Conservation (phyloP, 139 green algal genomes). For the Chlorella sp. region DNA sequence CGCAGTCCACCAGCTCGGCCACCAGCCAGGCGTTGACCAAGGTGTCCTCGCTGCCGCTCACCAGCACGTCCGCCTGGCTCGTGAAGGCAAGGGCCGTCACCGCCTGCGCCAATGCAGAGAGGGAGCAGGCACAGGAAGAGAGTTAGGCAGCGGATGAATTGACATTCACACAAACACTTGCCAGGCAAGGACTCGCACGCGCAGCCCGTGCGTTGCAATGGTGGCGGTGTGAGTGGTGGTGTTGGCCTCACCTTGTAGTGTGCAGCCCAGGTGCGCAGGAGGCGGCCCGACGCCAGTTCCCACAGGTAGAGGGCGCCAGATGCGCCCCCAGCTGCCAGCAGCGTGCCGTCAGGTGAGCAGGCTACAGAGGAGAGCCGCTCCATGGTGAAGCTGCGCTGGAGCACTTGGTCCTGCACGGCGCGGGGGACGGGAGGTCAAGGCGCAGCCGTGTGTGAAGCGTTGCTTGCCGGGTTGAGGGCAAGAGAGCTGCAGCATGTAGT, state of each 20-base stretch:
- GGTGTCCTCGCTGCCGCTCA: slow-evolving; percentile 77
- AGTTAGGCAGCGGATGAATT: no score
- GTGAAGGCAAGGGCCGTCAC: slow-evolving; percentile 64
- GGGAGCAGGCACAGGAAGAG: not conserved
- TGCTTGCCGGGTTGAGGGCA: not conserved
- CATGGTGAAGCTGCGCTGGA: slow-evolving; percentile 59
- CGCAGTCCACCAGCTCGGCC: slow-evolving; percentile 58
- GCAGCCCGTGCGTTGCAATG: no score
- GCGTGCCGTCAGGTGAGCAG: slow-evolving; percentile 43
- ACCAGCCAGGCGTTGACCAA: slow-evolving; percentile 74
- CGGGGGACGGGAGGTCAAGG: not conserved
- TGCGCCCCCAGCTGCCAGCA: slow-evolving; percentile 50
- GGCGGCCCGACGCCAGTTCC: slow-evolving; percentile 60
- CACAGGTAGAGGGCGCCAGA: slow-evolving; percentile 72
- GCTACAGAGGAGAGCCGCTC: slow-evolving; percentile 56
- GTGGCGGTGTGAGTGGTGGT: no score
- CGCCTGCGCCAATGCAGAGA: slow-evolving; percentile 47
- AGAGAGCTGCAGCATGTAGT: not conserved
- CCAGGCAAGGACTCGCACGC: no score
- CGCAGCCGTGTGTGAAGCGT: not conserved
- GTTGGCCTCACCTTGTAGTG: slow-evolving; percentile 75
- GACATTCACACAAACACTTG: no score
- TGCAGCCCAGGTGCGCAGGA: slow-evolving; percentile 75
- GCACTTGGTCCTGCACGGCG: slow-evolving; percentile 61
- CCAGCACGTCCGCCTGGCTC: slow-evolving; percentile 53